Evolutionary conservation across 148 eudicot genomes (phyloP).

Genomic region (Tetragonia tetragonoides): DNA sequence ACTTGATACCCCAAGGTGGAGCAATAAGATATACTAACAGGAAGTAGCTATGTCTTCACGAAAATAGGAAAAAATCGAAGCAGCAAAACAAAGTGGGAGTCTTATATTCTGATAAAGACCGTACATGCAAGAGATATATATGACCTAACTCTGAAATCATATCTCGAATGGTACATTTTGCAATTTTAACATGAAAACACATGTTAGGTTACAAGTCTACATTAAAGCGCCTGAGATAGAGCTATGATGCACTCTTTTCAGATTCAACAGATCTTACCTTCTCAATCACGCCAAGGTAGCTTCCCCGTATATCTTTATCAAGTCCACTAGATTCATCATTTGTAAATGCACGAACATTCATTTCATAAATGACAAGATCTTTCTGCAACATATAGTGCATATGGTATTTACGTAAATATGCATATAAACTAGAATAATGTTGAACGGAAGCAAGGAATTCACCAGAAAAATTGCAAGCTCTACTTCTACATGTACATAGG

Average conservation of each 20-base stretch:
- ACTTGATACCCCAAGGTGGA: background rate
- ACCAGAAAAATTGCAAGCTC: background rate
- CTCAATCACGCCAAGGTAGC: conserved; percentile 93
- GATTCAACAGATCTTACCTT: conserved; percentile 52
- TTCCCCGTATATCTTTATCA: conserved; percentile 73
- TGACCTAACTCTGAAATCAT: background rate
- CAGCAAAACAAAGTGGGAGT: background rate
- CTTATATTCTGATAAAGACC: background rate
- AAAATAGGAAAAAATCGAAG: background rate
- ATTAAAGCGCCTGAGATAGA: background rate
- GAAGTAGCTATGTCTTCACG: background rate
- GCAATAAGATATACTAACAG: background rate
- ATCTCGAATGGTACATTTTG: background rate
- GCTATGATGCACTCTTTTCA: background rate
- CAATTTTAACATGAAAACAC: background rate
- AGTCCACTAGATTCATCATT: conserved; percentile 85
- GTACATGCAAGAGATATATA: background rate
- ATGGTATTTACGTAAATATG: background rate
- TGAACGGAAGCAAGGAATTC: conserved; percentile 8
- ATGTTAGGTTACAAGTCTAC: background rate
- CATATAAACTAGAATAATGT: background rate
- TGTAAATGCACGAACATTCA: conserved; percentile 96
- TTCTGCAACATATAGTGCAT: conserved; percentile 51
- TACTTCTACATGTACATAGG: background rate
- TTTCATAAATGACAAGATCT: conserved; percentile 91